Percentiles rank a stretch among this genome's conserved stretches.
These are phyloP conservation scores for Heliamphora exappendiculata DNA, from an alignment of 148 eudicot species.

Conservation along the genomic window DNA sequence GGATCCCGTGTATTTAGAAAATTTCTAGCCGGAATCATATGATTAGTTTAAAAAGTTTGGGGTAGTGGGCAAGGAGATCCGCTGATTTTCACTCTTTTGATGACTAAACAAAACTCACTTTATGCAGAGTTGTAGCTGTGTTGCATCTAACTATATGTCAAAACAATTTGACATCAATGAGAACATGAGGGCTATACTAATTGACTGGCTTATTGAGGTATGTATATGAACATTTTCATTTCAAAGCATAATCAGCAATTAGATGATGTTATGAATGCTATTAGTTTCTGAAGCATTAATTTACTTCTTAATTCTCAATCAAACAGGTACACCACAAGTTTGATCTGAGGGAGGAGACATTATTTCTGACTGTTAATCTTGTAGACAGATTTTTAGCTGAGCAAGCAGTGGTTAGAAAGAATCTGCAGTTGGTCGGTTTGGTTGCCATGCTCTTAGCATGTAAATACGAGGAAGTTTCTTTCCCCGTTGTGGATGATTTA, in stretches of 20 bases:
- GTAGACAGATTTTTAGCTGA: constrained; percentile 75
- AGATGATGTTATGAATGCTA: not conserved
- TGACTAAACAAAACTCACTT: not conserved
- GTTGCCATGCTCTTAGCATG: constrained; percentile 84
- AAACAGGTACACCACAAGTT: constrained; percentile 90
- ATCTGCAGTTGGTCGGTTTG: constrained; percentile 81
- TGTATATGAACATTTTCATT: not conserved
- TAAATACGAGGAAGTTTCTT: constrained; percentile 88
- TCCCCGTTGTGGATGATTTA: constrained; percentile 79
- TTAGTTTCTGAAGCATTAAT: constrained; percentile 3
- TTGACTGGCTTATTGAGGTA: constrained; percentile 92
- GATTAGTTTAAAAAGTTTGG: too few relatives aligned
- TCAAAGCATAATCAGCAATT: not conserved
- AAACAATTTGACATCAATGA: constrained; percentile 71
- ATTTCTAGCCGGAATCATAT: too few relatives aligned
- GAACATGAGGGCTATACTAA: constrained; percentile 72
- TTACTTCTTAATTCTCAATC: not conserved
- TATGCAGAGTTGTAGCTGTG: constrained; percentile 46
- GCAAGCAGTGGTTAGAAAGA: constrained; percentile 58
- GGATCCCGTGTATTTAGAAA: too few relatives aligned
- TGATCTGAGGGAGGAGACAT: constrained; percentile 72
- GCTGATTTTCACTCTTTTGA: too few relatives aligned
- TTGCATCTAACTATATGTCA: constrained; percentile 51
- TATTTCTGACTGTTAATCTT: constrained; percentile 68
- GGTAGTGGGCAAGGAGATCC: too few relatives aligned